Conservation (phyloP, 169 alveolate species). For the Cryptosporidium viatorum region DNA sequence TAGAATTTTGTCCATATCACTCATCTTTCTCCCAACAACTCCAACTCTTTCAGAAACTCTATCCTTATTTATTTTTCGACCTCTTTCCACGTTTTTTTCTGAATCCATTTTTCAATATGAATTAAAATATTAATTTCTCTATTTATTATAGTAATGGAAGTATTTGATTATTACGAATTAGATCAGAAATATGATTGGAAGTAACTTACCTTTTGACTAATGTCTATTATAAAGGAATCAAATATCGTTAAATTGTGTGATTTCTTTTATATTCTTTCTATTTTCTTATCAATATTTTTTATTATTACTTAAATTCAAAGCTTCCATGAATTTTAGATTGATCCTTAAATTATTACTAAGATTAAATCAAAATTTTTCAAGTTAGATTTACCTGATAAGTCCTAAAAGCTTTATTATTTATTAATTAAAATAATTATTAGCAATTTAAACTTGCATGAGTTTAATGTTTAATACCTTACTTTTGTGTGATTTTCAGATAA, state of each 20-base stretch:
- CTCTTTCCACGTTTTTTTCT: conserved; percentile 47
- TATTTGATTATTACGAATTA: no score
- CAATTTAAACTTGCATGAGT: background rate
- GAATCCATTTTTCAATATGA: conserved; percentile 38
- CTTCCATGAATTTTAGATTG: background rate
- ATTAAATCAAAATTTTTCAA: no score
- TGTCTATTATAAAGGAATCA: no score
- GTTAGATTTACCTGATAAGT: background rate
- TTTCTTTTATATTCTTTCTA: no score
- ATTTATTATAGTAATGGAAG: background rate
- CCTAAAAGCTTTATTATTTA: background rate
- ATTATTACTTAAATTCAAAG: no score
- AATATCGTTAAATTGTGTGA: no score
- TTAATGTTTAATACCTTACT: background rate
- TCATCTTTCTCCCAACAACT: conserved; percentile 38
- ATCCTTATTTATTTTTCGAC: conserved; percentile 33
- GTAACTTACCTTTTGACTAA: background rate
- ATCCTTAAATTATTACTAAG: no score
- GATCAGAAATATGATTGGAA: no score
- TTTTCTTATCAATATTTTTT: no score
- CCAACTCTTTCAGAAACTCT: conserved; percentile 42
- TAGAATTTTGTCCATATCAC: conserved; percentile 47
- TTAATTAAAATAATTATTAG: no score
- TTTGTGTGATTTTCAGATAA: background rate
- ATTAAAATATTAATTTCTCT: background rate